Conservation (phyloP, 768 basidiomycete species). For the Tulasnella sp. region DNA sequence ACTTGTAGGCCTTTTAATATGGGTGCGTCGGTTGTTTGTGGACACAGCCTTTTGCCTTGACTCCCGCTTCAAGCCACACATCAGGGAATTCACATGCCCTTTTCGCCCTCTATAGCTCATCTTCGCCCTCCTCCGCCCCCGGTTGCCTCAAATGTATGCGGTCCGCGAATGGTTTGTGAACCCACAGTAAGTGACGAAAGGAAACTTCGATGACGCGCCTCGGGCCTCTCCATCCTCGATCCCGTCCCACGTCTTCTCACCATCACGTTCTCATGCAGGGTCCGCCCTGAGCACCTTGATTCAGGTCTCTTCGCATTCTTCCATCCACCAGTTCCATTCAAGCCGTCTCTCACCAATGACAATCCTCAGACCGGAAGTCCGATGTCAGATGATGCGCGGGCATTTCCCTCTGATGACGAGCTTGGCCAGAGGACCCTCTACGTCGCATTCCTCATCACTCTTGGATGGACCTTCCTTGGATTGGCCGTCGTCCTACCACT, state of each 20-base stretch:
- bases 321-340: conserved; percentile 54
- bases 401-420: conserved; percentile 66
- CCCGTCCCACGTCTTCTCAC: not conserved
- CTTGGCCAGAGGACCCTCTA: conserved; percentile 61
- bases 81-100: not conserved
- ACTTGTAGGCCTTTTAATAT: conserved; percentile 49
- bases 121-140: conserved; percentile 59
- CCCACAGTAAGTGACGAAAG: conserved; percentile 39
- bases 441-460: conserved; percentile 48
- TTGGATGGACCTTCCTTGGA: conserved; percentile 58
- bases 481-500: conserved; percentile 63
- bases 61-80: not conserved
- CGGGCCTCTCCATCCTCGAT: not conserved
- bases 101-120: conserved; percentile 34
- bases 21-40: conserved; percentile 39
- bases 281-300: conserved; percentile 52
- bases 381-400: conserved; percentile 36
- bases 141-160: conserved; percentile 59
- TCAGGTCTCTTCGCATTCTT: conserved; percentile 55
- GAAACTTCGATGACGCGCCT: conserved; percentile 16
- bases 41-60: not conserved
- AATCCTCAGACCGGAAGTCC: conserved; percentile 45
- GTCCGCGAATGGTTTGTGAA: conserved; percentile 69
- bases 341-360: conserved; percentile 47
- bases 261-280: conserved; percentile 30